Percentiles rank a stretch among this genome's conserved stretches.
Evolutionary conservation across 2,329 filamentous ascomycete species (phyloP).

Genomic region (Grosmannia huntii): DNA sequence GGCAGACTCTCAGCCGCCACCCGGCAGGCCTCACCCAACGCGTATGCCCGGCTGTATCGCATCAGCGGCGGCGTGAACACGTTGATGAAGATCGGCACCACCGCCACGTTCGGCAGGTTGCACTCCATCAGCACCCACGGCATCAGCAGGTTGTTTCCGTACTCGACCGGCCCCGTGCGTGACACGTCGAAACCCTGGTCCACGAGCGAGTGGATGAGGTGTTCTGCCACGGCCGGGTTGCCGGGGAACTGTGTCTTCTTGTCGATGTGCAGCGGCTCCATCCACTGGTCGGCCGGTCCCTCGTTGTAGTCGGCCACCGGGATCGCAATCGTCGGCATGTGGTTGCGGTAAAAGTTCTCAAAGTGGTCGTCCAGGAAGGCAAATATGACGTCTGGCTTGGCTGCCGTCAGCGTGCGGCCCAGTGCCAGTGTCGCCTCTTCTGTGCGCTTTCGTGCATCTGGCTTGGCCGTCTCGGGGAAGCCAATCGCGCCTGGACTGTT

Average conservation of each 20-base stretch:
- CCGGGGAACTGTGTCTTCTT: slow-evolving; percentile 9
- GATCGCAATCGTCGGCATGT: slow-evolving; percentile 10
- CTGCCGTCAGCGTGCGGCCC: slow-evolving; percentile 8
- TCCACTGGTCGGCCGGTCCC: slow-evolving; percentile 11
- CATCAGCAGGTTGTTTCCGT: slow-evolving; percentile 11
- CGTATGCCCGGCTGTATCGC: slow-evolving; percentile 17
- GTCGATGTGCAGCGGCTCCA: slow-evolving; percentile 9
- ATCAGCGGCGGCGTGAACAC: slow-evolving; percentile 11
- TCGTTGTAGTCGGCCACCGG: slow-evolving; percentile 7
- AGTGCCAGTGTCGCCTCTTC: slow-evolving; percentile 9
- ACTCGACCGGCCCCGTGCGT: slow-evolving; percentile 9
- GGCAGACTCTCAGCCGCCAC: slow-evolving; percentile 12
- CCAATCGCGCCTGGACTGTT: slow-evolving; percentile 7
- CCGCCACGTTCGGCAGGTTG: slow-evolving; percentile 5
- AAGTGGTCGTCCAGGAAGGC: slow-evolving; percentile 11
- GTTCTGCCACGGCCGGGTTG: slow-evolving; percentile 8
- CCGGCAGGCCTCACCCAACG: slow-evolving; percentile 18
- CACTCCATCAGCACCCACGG: slow-evolving; percentile 11
- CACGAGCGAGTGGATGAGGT: slow-evolving; percentile 10
- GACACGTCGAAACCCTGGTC: slow-evolving; percentile 10
- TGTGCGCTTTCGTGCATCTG: slow-evolving; percentile 8
- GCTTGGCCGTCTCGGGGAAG: slow-evolving; percentile 11
- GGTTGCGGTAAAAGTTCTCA: slow-evolving; percentile 12
- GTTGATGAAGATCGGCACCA: slow-evolving; percentile 10
- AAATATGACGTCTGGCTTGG: slow-evolving; percentile 11